A percentile compares a stretch with the other conserved stretches of the same genome.
Conservation (phyloP, 1,284 basidiomycete genomes). For the Sporisorium exsertum region DNA sequence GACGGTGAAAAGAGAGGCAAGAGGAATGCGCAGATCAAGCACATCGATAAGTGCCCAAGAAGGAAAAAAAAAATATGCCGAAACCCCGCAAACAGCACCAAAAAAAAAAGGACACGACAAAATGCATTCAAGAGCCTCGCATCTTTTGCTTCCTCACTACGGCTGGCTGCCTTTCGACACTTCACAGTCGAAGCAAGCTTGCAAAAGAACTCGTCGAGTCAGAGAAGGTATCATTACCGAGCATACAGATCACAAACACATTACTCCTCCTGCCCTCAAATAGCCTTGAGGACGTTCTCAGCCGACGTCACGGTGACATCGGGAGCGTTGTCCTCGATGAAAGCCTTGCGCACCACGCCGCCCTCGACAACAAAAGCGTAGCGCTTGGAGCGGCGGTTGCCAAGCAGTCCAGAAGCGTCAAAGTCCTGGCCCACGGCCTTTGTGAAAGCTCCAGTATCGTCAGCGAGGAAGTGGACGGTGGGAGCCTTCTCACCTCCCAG, state of each 20-base stretch:
- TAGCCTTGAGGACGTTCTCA: constrained; percentile 57
- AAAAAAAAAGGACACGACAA: too few species aligned
- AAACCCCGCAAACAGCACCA: too few species aligned
- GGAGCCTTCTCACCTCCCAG: constrained; percentile 42
- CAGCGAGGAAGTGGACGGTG: constrained; percentile 63
- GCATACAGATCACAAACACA: too few species aligned
- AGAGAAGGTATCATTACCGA: background rate
- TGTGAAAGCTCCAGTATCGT: constrained; percentile 67
- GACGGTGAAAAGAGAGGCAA: background rate
- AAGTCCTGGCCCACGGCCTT: constrained; percentile 61
- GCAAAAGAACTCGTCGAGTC: too few species aligned
- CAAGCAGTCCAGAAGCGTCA: constrained; percentile 63
- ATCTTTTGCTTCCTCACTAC: too few species aligned
- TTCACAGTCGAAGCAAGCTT: too few species aligned
- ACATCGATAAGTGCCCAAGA: too few species aligned
- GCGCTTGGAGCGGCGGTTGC: constrained; percentile 56
- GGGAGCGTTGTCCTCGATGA: constrained; percentile 60
- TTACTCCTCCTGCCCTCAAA: constrained; percentile 9
- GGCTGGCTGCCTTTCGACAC: too few species aligned
- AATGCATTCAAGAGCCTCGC: too few species aligned
- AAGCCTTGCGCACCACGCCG: constrained; percentile 56
- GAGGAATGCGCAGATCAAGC: background rate
- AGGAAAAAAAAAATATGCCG: too few species aligned
- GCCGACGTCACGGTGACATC: constrained; percentile 60
- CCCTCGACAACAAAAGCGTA: constrained; percentile 58